phyloP scores from a whole-genome alignment of 2,329 filamentous ascomycete genomes.

The Neurospora sp. region DNA sequence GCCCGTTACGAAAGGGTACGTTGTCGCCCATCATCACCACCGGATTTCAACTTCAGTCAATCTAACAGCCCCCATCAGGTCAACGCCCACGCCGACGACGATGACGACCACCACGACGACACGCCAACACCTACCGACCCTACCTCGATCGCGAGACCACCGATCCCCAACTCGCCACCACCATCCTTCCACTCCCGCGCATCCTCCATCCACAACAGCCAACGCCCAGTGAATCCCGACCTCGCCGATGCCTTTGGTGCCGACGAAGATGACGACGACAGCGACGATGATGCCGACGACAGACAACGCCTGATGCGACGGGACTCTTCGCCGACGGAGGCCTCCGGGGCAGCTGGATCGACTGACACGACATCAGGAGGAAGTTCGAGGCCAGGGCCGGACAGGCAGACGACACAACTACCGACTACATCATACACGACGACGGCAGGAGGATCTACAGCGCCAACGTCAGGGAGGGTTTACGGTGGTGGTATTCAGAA shows the following conservation, averaged over 20 bases:
- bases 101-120: conserved; percentile 21
- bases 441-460: conserved; percentile 22
- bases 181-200: conserved; percentile 85
- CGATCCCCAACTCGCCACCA: conserved; percentile 50
- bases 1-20: conserved; percentile 49
- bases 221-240: conserved; percentile 57
- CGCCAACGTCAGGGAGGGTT: conserved; percentile 38
- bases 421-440: not conserved
- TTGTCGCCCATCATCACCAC: conserved; percentile 2
- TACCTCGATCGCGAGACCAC: conserved; percentile 20
- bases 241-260: conserved; percentile 72
- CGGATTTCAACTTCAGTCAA: not conserved
- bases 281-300: conserved; percentile 68
- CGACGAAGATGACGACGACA: conserved; percentile 68
- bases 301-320: conserved; percentile 77
- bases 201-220: conserved; percentile 52
- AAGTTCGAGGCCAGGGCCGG: conserved; percentile 8
- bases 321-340: conserved; percentile 27
- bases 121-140: conserved; percentile 22
- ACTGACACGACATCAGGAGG: not conserved
- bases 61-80: conserved; percentile 32
- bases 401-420: conserved; percentile 22
- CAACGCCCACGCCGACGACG: conserved; percentile 48
- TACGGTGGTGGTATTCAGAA: conserved; percentile 69
- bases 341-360: not conserved